Conservation (phyloP, 2,329 filamentous ascomycete genomes). For the Rutstroemia sp. region DNA sequence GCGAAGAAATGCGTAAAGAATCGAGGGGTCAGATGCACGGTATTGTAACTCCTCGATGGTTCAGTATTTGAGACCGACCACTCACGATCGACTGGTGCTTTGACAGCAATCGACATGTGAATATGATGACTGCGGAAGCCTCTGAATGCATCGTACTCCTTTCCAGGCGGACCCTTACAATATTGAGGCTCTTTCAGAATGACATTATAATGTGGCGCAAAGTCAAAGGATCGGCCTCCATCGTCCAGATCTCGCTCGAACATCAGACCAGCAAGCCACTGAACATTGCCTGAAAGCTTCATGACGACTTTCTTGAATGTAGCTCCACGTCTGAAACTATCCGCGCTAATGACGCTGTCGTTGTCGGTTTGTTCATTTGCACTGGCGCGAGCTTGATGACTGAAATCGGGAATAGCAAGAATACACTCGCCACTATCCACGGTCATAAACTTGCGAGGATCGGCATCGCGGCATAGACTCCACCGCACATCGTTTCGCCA, state of each 20-base stretch:
- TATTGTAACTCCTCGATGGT: conserved; percentile 87
- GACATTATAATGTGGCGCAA: conserved; percentile 88
- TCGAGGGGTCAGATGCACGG: conserved; percentile 84
- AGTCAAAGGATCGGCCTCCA: conserved; percentile 73
- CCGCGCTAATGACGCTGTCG: conserved; percentile 47
- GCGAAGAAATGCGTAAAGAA: conserved; percentile 98
- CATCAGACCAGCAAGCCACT: conserved; percentile 83
- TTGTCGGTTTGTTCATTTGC: conserved; percentile 45
- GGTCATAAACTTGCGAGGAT: conserved; percentile 89
- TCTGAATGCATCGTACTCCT: conserved; percentile 81
- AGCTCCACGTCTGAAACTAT: conserved; percentile 64
- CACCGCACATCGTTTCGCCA: conserved; percentile 92
- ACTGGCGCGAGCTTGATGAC: conserved; percentile 65
- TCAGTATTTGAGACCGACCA: conserved; percentile 72
- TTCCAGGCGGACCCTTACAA: conserved; percentile 49
- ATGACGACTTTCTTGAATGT: conserved; percentile 97
- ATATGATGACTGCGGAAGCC: conserved; percentile 98
- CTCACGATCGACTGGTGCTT: conserved; percentile 78
- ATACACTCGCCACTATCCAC: conserved; percentile 95
- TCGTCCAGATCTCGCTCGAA: conserved; percentile 77
- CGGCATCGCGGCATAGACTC: conserved; percentile 75
- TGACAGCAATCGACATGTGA: conserved; percentile 85
- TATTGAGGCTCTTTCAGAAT: conserved; percentile 74
- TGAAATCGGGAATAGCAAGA: conserved; percentile 88
- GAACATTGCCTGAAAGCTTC: conserved; percentile 95